These are phyloP conservation scores for Euphorbia schlechtendalii DNA, from an alignment of 441 rosid genomes.

Conservation along the genomic window DNA sequence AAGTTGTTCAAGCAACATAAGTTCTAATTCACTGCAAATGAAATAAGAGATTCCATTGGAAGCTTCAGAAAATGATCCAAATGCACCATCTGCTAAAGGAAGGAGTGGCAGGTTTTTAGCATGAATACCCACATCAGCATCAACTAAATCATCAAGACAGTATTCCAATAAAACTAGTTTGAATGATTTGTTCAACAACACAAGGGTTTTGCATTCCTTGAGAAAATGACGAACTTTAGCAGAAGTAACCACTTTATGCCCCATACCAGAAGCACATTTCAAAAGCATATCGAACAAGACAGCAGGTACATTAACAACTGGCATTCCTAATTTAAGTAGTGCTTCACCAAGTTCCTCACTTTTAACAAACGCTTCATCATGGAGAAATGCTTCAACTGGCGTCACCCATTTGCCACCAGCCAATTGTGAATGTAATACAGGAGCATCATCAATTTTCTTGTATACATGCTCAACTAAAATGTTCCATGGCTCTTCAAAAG, in stretches of 20 bases:
- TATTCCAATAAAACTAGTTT: constrained; percentile 88
- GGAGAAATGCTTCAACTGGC: constrained; percentile 81
- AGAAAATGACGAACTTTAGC: constrained; percentile 70
- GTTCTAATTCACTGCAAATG: constrained; percentile 72
- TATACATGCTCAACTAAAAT: constrained; percentile 80
- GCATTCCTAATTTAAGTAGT: constrained; percentile 77
- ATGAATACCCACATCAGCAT: constrained; percentile 64
- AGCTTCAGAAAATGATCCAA: constrained; percentile 60
- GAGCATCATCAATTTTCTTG: constrained; percentile 51
- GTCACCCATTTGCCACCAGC: constrained; percentile 84
- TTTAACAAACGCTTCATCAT: constrained; percentile 62
- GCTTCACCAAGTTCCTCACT: constrained; percentile 82
- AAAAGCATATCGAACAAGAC: constrained; percentile 63
- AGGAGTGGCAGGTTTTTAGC: constrained; percentile 61
- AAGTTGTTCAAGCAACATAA: constrained; percentile 59
- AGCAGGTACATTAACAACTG: constrained; percentile 73
- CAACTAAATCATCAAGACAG: constrained; percentile 92
- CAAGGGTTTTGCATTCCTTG: constrained; percentile 49
- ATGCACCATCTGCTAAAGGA: constrained; percentile 89
- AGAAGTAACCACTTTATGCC: constrained; percentile 91
- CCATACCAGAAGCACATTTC: constrained; percentile 54
- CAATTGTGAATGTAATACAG: constrained; percentile 65
- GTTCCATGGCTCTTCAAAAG: constrained; percentile 96
- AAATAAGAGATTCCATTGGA: constrained; percentile 54
- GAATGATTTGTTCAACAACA: constrained; percentile 45